Evolutionary conservation across 2,329 filamentous ascomycete species (phyloP), one percentile per base, ranked within the genome.

Genomic region (Trichophaea hybrida): DNA sequence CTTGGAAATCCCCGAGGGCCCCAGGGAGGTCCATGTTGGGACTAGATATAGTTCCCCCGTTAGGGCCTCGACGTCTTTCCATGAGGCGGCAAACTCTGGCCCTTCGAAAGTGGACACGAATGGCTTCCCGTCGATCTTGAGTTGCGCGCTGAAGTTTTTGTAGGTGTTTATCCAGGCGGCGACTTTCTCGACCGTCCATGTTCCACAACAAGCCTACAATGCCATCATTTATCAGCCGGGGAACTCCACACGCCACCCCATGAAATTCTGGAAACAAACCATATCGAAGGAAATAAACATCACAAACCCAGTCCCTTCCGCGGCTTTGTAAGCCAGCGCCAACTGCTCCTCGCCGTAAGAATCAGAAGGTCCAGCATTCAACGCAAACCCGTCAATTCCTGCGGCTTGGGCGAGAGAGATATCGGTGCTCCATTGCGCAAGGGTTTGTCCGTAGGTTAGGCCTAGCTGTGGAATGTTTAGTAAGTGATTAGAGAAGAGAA

Each of bases 81-180:
- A 77, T 66, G 78, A 74, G 31, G 69, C 69, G 4, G 72, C 70
- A 66, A 74, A 74, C 31, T 63, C 66, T 5, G 73, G 69, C 1
- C 77, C 77, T 66, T 78, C 76, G 58, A 79, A 79, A 0, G 77
- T 79, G 4, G 74, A 77, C 4, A 77, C 77, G 31, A 80, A 70
- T 0, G 76, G 73, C 57, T 72, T 70, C 17, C 68, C 69, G 37
- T 75, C 70, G 57, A 75, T 71, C 55, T 70, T 71, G 62, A 74
- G 69, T 62, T 78, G 74, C 10, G 73, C 73, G 10, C 67, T 56
- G 6, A 70, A 71, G 7, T 64, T 61, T 59, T 72, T 72, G 67
- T 72, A 73, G 17, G 68, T 68, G 64, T 73, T 73, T 61, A 75
- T 70, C 48, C 71, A 68, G 46, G 58, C 51, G 34, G 64, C 70